Base-by-base conservation (phyloP, 768 basidiomycete genomes). In the Termitomyces sp. region DNA sequence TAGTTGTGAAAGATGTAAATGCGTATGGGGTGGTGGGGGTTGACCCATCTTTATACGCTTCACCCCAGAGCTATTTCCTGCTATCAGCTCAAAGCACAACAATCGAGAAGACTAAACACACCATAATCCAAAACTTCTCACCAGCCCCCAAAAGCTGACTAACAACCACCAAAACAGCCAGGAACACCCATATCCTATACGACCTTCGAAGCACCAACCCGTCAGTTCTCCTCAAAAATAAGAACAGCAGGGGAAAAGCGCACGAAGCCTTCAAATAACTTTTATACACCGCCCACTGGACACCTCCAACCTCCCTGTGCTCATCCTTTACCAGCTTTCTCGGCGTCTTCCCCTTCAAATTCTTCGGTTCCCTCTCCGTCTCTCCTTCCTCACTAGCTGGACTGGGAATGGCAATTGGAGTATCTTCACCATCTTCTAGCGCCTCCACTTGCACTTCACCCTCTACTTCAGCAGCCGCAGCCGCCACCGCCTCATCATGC, bases 321-420 rank as follows among this genome's bases (percentile, higher is more conserved):
- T 94, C 91, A 45, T 93, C 91, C 64, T 91, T 85, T 53, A 93
- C 68, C 11, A 93, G 70, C 62, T 90, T 88, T 27, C 85, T 72
- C 0, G 89, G 86, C 57, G 84, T 88, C 70, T 85, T 91, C 11
- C 59, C 62, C 22, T 64, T 68, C n/a, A n/a, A n/a, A n/a, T n/a
- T n/a, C n/a, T n/a, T n/a, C n/a, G n/a, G n/a, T n/a, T n/a, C n/a
- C 1, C 68, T 64, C 46, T 68, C 64, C 2, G n/a, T 49, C 15
- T 65, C 60, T 11, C 63, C 58, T 1, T 61, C 60, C 40, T 64
- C 67, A 27, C 64, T 69, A n/a, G n/a, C n/a, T n/a, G n/a, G n/a
- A n/a, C n/a, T n/a, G n/a, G n/a, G n/a, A n/a, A n/a, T n/a, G n/a
- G n/a, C n/a, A n/a, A n/a, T n/a, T n/a, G 18, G 50, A 1, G 15